Conservation (phyloP, 495 filamentous ascomycete genomes). For the Haplographium delicatum region DNA sequence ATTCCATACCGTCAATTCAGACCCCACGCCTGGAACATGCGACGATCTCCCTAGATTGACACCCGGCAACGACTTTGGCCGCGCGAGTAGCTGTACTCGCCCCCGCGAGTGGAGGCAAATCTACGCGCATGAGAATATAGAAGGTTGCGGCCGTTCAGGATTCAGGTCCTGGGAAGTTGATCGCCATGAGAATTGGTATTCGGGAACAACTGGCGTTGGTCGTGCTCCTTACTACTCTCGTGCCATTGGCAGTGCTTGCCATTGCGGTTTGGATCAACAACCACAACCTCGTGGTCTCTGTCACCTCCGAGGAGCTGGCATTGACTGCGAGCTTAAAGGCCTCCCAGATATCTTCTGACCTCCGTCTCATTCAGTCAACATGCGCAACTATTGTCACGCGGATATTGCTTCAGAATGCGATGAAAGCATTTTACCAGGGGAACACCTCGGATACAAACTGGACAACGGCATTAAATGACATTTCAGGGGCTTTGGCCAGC, state of each 20-base stretch:
- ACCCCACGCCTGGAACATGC: conserved; percentile 5
- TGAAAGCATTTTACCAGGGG: conserved; percentile 53
- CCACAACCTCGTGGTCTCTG: conserved; percentile 63
- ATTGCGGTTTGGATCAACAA: conserved; percentile 65
- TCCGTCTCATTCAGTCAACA: conserved; percentile 66
- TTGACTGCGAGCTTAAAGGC: conserved; percentile 84
- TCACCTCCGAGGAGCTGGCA: conserved; percentile 33
- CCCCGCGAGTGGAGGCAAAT: too few relatives aligned
- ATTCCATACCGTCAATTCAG: too few relatives aligned
- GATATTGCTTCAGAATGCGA: conserved; percentile 56
- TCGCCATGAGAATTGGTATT: conserved; percentile 74
- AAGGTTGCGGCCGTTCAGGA: not conserved
- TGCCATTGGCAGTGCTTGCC: conserved; percentile 57
- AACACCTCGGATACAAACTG: conserved; percentile 52
- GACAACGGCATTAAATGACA: conserved; percentile 47
- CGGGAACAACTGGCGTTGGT: conserved; percentile 64
- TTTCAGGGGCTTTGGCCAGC: conserved; percentile 54
- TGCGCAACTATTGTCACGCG: conserved; percentile 63
- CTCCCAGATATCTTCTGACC: conserved; percentile 68
- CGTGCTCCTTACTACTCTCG: conserved; percentile 60
- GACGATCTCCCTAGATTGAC: not conserved
- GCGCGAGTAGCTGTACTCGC: too few relatives aligned
- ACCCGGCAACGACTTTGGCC: too few relatives aligned
- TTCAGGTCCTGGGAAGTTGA: not conserved
- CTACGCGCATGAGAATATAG: not conserved